Base-by-base conservation (phyloP, 495 filamentous ascomycete genomes). In the Bryoglossum gracile region DNA sequence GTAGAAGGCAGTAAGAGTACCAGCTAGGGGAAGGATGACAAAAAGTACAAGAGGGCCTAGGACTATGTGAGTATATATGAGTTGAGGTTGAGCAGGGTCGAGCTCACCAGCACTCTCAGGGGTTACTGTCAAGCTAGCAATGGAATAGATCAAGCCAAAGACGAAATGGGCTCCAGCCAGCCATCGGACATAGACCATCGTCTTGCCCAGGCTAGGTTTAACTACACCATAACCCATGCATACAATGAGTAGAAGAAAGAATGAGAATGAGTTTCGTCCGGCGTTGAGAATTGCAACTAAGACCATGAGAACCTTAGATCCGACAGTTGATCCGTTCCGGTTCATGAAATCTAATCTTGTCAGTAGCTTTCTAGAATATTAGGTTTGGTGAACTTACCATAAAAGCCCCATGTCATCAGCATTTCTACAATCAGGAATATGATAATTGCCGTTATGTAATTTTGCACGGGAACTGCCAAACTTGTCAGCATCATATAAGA, bases 221-320 rank as follows among this genome's bases (percentile, higher is more conserved):
- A 97, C 92, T 18, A 99, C 92, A 59, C 92, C 92, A 55, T 99
- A 99, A 38, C 92, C 92, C 92, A 99, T 97, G 65, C 92, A 99
- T 19, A 97, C 92, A 49, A 99, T 99, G 22, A 99, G 82, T 0
- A 99, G 82, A 23, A 99, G 77, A 73, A 99, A 97, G 74, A 99
- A 99, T 18, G 90, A 96, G 65, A 99, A 96, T 0, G 90, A 94
- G 62, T 97, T 99, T 47, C 92, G 80, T 35, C 78, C 87, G 4
- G 92, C 92, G 64, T 95, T 96, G 17, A 99, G 76, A 37, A 97
- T 72, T 45, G 89, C 87, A 8, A 95, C 94, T 26, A 96, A 67
- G 14, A 95, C 75, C 73, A 99, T 85, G 33, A 96, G 70, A 13
- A 80, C 84, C 63, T 92, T 92, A 30, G 87, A 82, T 18, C 81